Evolutionary conservation across 768 basidiomycete species (phyloP).

Genomic region (Paxillus involutus): DNA sequence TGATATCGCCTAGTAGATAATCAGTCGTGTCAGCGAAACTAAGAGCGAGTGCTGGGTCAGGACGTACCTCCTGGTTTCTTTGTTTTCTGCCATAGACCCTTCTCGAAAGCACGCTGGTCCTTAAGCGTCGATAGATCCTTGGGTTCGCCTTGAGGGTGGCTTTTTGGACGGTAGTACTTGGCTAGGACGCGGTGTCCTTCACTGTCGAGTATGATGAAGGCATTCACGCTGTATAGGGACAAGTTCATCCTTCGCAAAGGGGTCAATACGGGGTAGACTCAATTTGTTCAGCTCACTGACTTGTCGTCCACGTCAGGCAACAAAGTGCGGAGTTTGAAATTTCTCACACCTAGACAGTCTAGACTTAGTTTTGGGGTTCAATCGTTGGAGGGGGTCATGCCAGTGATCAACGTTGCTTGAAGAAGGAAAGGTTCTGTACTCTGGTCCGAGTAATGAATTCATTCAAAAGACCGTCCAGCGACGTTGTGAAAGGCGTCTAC

Average conservation of each 20-base stretch:
- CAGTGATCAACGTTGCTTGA: background rate
- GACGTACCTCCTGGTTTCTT: slow-evolving; percentile 85
- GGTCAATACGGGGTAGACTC: background rate
- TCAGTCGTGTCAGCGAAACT: background rate
- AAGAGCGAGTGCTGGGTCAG: background rate
- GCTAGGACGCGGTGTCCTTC: slow-evolving; percentile 94
- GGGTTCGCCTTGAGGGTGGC: slow-evolving; percentile 57
- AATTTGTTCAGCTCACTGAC: background rate
- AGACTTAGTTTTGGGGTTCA: background rate
- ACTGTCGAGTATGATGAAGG: slow-evolving; percentile 90
- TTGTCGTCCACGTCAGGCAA: background rate
- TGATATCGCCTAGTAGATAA: slow-evolving; percentile 75
- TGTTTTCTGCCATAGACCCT: slow-evolving; percentile 93
- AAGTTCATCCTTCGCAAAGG: slow-evolving; percentile 53
- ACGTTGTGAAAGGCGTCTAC: slow-evolving; percentile 1
- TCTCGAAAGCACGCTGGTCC: slow-evolving; percentile 95
- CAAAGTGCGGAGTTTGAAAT: slow-evolving; percentile 23
- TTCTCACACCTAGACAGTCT: background rate
- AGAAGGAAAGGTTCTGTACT: background rate
- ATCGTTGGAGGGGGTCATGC: background rate
- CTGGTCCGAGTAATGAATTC: background rate
- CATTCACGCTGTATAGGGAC: slow-evolving; percentile 83
- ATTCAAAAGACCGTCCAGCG: slow-evolving; percentile 17
- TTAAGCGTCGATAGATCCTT: slow-evolving; percentile 72
- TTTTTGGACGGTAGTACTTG: slow-evolving; percentile 89